Base-by-base conservation (phyloP, 345 rosid species). In the Raphanus raphanistrum region DNA sequence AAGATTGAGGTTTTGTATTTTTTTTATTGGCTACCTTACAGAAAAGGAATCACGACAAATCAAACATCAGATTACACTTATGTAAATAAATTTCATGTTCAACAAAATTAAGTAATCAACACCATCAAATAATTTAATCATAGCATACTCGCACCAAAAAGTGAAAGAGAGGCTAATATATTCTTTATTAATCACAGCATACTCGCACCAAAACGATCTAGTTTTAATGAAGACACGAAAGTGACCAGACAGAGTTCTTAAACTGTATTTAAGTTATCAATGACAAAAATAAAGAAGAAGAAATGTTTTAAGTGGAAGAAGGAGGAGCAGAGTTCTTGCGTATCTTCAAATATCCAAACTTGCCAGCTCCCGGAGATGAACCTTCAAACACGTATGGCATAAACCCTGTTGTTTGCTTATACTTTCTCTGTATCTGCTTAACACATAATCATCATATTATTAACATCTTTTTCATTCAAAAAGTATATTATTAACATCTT, bases 311-410 rank as follows among this genome's bases (percentile, higher is more conserved):
- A 33, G 36, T 33, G 6, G 8, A 6, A 32, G 7, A 5, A 33
- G 36, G 36, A 33, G 36, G 36, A 33, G 36, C 36, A 33, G 36
- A 33, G 36, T 33, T 33, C 36, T 33, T 33, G 36, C 36, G 8
- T 33, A 33, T 33, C 8, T 33, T 33, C 8, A 6, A 6, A 33
- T 33, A 33, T 33, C 36, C 36, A 33, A 33, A 33, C 36, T 82
- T 90, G 54, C 96, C 94, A 4, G 93, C 90, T 57, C 97, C 98
- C 0, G 92, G 94, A 7, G 97, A 94, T 43, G 97, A 94, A 29
- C 97, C 97, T 76, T 94, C 95, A 25, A 92, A 89, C 54, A 94
- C 70, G 64, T 87, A 87, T 0, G 97, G 97, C 81, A 89, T 74
- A 82, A 90, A 92, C 52, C 95, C 92, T 12, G 97, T 94, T 57